Evolutionary conservation across 2,329 filamentous ascomycete species (phyloP), one percentile per base, ranked within the genome.

Genomic region (Paramyrothecium roridum): DNA sequence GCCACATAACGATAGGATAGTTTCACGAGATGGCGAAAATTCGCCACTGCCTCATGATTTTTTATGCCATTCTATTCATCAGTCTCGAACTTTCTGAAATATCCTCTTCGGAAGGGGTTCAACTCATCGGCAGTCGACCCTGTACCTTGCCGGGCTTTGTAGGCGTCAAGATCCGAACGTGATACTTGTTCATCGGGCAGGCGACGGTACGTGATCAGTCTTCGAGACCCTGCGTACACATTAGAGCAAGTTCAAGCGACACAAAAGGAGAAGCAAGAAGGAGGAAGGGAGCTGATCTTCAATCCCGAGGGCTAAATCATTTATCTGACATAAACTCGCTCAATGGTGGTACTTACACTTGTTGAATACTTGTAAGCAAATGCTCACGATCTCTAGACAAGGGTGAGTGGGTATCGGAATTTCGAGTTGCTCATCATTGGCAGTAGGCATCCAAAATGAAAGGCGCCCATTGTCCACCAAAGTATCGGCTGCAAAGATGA

Each of bases 391-490:
- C 64, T 89, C 82, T 16, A 99, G 75, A 55, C 83, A 84, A 0
- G 89, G 88, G 68, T 98, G 91, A 20, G 79, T 81, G 0, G 93
- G 93, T 16, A 93, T 81, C 0, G 84, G 79, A 21, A 96, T 84
- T 67, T 93, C 89, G 56, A 88, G 83, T 50, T 91, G 82, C 63
- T 91, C 83, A 62, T 91, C 83, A 66, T 91, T 92, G 26, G 91
- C 88, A 0, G 92, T 96, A 0, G 95, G 95, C 90, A 98, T 96
- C 95, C 95, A 99, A 78, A 99, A 96, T 8, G 89, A 90, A 11
- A 99, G 71, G 26, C 95, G 81, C 0, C 91, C 95, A 59, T 85
- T 75, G 52, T 91, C 86, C 8, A 96, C 90, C 1, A 99, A 79
- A 1, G 87, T 90, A 13, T 83, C 78, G 1, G 86, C 82, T 6